A percentile compares a stretch with the other conserved stretches of the same genome.
Conservation (phyloP, 306 rosid genomes). For the Dalbergia cultrata region DNA sequence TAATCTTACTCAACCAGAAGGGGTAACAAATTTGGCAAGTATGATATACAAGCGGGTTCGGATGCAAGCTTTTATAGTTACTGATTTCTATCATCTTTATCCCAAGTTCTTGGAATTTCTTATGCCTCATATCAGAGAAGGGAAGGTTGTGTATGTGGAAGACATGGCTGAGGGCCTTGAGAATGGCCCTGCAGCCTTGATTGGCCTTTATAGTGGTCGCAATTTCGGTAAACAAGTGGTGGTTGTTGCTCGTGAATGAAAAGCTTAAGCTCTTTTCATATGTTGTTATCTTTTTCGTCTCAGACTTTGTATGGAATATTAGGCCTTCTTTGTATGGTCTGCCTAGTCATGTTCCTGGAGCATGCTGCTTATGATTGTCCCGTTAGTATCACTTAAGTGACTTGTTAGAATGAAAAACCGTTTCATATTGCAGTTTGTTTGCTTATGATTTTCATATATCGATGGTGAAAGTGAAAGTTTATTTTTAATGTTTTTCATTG, state of each 20-base stretch:
- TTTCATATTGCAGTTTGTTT: too few species aligned
- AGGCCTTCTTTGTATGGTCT: neutral
- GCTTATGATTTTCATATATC: too few species aligned
- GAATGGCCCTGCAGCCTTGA: constrained; percentile 48
- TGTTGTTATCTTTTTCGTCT: neutral
- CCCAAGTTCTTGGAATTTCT: constrained; percentile 47
- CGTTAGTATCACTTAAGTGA: too few species aligned
- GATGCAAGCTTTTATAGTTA: constrained; percentile 36
- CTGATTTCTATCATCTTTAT: constrained; percentile 41
- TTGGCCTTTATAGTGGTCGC: constrained; percentile 44
- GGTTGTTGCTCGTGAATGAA: constrained; percentile 43
- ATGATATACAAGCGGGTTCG: constrained; percentile 41
- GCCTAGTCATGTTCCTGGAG: too few species aligned
- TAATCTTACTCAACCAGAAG: constrained; percentile 45
- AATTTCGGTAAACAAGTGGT: constrained; percentile 51
- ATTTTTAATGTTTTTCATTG: too few species aligned
- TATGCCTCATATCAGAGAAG: constrained; percentile 44
- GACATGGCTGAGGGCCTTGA: constrained; percentile 48
- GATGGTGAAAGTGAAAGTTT: too few species aligned
- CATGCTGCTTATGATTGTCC: too few species aligned
- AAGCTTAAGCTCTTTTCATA: neutral
- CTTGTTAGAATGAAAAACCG: too few species aligned
- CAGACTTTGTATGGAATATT: neutral
- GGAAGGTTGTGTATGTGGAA: constrained; percentile 47
- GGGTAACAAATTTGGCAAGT: constrained; percentile 46